Conservation (phyloP, 306 rosid genomes). For the Prosopis cineraria region DNA sequence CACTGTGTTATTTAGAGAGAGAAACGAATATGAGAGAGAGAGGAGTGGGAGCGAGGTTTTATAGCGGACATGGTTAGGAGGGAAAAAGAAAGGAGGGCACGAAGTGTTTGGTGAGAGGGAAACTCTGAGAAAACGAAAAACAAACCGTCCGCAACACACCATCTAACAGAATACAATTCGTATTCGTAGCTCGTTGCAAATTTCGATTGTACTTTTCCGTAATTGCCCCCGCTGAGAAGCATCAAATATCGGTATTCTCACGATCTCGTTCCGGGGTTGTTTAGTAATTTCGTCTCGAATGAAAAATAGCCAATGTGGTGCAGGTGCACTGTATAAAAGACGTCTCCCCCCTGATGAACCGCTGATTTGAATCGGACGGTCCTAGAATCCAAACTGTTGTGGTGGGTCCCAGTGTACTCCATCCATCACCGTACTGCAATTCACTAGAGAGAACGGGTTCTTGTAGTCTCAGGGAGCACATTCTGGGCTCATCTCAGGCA, state of each 20-base stretch:
- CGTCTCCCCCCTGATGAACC: too few relatives aligned
- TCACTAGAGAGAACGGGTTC: not conserved
- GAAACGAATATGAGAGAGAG: conserved; percentile 34
- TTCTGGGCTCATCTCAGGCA: too few relatives aligned
- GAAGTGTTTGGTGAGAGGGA: conserved; percentile 33
- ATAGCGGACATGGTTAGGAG: conserved; percentile 25
- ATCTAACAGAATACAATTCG: conserved; percentile 34
- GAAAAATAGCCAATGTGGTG: not conserved
- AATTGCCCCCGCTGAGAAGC: not conserved
- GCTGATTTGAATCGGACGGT: not conserved
- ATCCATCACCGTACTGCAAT: not conserved
- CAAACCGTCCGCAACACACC: conserved; percentile 20
- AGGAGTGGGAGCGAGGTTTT: conserved; percentile 5
- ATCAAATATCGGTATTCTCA: not conserved
- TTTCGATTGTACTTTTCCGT: not conserved
- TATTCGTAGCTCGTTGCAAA: not conserved
- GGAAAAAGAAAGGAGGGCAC: conserved; percentile 23
- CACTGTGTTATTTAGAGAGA: conserved; percentile 29
- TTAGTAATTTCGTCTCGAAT: not conserved
- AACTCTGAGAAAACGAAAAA: conserved; percentile 3
- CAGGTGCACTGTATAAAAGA: not conserved
- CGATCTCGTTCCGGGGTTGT: not conserved
- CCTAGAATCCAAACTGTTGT: not conserved
- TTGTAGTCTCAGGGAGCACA: too few relatives aligned
- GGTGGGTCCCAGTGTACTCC: not conserved